Evolutionary conservation across 1,284 basidiomycete species (phyloP), one percentile per base, ranked within the genome.

Genomic region (Marasmius fiardii): DNA sequence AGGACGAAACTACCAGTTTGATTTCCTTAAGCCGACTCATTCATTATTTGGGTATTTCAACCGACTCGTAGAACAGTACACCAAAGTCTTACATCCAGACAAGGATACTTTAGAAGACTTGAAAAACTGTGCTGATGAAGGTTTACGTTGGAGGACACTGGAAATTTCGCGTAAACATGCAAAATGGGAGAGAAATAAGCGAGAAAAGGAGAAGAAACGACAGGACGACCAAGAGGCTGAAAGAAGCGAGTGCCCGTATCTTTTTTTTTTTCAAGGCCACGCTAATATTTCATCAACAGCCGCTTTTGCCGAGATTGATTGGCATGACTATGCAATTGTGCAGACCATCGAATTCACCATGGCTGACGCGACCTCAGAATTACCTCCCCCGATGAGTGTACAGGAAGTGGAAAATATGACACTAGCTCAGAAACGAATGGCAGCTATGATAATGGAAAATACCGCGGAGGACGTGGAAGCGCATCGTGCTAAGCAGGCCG

Each of bases 261-360:
- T 41, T 52, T 57, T 11, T 43, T n/a, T n/a, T 24, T n/a, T 20
- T 37, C 48, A n/a, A 39, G 28, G 31, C 57, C 52, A 43, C 33
- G 44, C 52, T 33, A 57, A 49, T 59, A 43, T 39, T 24, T 52
- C 58, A 55, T 53, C 44, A 43, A 54, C 59, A 92, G 90, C 85
- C 68, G 94, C 93, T 8, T 95, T 98, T 67, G 92, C 93, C 48
- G 92, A 95, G 68, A 98, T 99, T 67, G 97, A 99, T 69, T 99
- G 97, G 97, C 94, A 99, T 67, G 97, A 99, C 72, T 99, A 98
- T 75, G 93, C 95, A 52, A 93, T 98, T 58, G 97, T 98, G 16
- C 94, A 98, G 68, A 99, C 96, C 20, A 98, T 99, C 63, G 97
- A 99, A 71, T 97, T 99, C 66, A 99, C 97, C 10, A 86, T 89